phyloP scores from a whole-genome alignment of 78 protist genomes.

The Dictyostelium citrinum region DNA sequence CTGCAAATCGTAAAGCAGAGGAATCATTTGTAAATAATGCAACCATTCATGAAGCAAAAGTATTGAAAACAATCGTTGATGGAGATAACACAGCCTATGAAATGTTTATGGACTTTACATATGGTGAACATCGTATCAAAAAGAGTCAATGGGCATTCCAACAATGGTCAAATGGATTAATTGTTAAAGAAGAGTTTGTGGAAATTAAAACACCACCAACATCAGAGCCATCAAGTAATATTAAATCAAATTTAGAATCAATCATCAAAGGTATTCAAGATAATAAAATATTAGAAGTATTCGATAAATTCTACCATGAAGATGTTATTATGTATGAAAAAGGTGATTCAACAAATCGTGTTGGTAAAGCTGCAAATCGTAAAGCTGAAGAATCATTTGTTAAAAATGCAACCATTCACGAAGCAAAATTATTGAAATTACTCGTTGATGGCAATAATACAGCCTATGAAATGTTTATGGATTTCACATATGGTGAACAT shows the following conservation, averaged over 20 bases:
- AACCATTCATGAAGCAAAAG: conserved; percentile 17
- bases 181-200: conserved; percentile 27
- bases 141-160: conserved; percentile 57
- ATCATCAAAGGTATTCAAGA: conserved; percentile 19
- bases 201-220: background rate
- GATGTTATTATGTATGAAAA: conserved; percentile 12
- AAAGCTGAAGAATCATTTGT: background rate
- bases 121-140: conserved; percentile 21
- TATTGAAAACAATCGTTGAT: background rate
- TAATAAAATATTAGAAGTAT: conserved; percentile 27
- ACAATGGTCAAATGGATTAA: conserved; percentile 29
- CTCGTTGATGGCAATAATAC: background rate
- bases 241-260: background rate
- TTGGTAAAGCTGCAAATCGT: conserved; percentile 2
- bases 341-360: background rate
- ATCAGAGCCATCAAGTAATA: background rate
- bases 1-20: conserved; percentile 28
- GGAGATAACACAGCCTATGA: background rate
- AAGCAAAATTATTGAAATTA: background rate
- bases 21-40: conserved; percentile 22
- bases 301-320: conserved; percentile 14
- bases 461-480: conserved; percentile 6
- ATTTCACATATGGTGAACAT: background rate
- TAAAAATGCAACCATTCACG: background rate
- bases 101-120: conserved; percentile 10